phyloP scores from a whole-genome alignment of 2,329 filamentous ascomycete genomes.

The Alternaria consortialis region DNA sequence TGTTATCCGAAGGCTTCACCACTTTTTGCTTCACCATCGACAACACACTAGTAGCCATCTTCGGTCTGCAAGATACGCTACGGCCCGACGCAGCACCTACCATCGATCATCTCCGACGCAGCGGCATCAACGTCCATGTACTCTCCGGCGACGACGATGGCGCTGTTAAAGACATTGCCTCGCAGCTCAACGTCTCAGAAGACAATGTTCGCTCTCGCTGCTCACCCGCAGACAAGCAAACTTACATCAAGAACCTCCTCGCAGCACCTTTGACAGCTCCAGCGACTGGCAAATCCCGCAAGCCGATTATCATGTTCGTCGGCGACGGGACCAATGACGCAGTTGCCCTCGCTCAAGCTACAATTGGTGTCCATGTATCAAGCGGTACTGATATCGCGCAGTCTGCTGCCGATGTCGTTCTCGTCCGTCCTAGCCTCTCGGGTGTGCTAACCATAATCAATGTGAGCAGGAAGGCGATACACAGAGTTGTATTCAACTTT shows the following conservation, averaged over 20 bases:
- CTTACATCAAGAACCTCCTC: constrained; percentile 57
- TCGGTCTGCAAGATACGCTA: constrained; percentile 60
- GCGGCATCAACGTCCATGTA: constrained; percentile 61
- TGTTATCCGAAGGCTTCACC: constrained; percentile 32
- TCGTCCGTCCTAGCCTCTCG: constrained; percentile 61
- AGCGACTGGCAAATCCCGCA: background rate
- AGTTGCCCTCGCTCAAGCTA: constrained; percentile 73
- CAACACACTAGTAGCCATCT: constrained; percentile 55
- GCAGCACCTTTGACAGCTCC: background rate
- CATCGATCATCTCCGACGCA: constrained; percentile 59
- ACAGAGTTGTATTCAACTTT: constrained; percentile 70
- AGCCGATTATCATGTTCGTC: constrained; percentile 68
- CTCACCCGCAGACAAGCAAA: constrained; percentile 63
- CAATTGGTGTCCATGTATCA: constrained; percentile 74
- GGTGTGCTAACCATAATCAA: constrained; percentile 66
- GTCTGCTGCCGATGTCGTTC: constrained; percentile 72
- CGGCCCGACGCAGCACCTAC: constrained; percentile 62
- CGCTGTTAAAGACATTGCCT: constrained; percentile 59
- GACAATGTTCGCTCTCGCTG: constrained; percentile 57
- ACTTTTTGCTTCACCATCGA: constrained; percentile 65
- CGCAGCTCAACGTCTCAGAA: constrained; percentile 43
- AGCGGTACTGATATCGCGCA: constrained; percentile 68
- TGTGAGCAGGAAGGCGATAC: constrained; percentile 56
- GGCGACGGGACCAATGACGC: constrained; percentile 88
- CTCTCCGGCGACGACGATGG: constrained; percentile 66